Evolutionary conservation across 2,329 filamentous ascomycete species (phyloP), one percentile per base, ranked within the genome.

Genomic region (Grosmannia huntii): DNA sequence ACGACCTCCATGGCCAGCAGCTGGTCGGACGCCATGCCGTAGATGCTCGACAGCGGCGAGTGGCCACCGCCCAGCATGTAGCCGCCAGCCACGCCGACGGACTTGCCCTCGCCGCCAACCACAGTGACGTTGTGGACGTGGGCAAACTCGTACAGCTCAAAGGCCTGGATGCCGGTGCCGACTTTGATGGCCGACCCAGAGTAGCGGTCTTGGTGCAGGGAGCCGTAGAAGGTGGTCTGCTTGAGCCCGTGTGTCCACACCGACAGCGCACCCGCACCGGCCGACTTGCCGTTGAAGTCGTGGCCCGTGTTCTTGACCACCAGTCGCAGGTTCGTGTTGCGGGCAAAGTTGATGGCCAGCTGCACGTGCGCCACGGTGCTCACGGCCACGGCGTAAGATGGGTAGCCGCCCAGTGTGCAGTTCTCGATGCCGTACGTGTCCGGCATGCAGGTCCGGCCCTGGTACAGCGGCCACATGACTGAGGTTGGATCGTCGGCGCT

Each of bases 231-330:
- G 81, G 74, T 1, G 23, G 66, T 64, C 27, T 61, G 41, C 58
- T 64, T 63, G n/a, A 65, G 59, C 41, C 60, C 60, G 62, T 70
- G 68, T 21, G 68, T 70, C 65, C 68, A 70, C 41, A 73, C 64
- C 48, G 67, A 68, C 49, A 75, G 65, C 0, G 72, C 65, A 5
- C 72, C 71, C 51, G 67, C 69, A n/a, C 72, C 72, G 6, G 62
- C 61, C 4, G 66, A 70, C 64, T 71, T 71, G 56, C 67, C 71
- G 41, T 71, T 68, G 62, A 76, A 79, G 62, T 80, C 76, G 63
- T 81, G 79, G 31, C 76, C 78, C 0, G 77, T 81, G 67, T 80
- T 78, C 61, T 72, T 73, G 59, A 80, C 69, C 38, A 78, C 72
- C 11, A 80, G 65, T 1, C 77, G 76, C 50, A 80, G 66, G 62